A percentile compares a stretch with the other conserved stretches of the same genome.
Conservation (phyloP, 2,329 filamentous ascomycete genomes). For the Penicillium concentricum region DNA sequence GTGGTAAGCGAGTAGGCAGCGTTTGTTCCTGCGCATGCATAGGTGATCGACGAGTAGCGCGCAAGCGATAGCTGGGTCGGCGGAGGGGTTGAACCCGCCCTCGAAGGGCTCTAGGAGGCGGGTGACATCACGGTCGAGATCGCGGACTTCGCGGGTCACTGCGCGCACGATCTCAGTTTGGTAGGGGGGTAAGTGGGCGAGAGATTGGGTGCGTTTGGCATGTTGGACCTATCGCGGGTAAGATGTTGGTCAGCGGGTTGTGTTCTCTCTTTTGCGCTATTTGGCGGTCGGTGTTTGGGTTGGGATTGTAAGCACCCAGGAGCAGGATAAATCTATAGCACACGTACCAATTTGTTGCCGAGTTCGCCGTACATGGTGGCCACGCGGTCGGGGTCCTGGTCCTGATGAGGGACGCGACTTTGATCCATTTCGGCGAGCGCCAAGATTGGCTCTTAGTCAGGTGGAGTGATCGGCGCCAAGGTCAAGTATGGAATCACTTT, state of each 20-base stretch:
- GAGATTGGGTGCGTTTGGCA: conserved; percentile 88
- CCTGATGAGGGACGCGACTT: conserved; percentile 18
- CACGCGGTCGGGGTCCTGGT: conserved; percentile 22
- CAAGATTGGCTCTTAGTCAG: conserved; percentile 26
- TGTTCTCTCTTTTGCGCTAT: neutral
- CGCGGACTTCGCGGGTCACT: conserved; percentile 86
- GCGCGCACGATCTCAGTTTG: conserved; percentile 86
- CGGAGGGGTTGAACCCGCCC: conserved; percentile 78
- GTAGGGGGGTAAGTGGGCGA: conserved; percentile 84
- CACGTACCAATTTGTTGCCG: conserved; percentile 74
- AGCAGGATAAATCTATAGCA: neutral
- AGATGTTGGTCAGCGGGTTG: neutral
- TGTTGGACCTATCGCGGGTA: conserved; percentile 70
- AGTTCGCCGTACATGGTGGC: conserved; percentile 78
- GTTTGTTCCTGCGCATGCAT: conserved; percentile 93
- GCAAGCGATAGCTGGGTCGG: conserved; percentile 80
- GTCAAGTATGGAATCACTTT: conserved; percentile 1
- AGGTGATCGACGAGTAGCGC: conserved; percentile 90
- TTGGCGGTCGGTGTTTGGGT: neutral
- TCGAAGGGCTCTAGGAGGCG: conserved; percentile 78
- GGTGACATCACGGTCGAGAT: conserved; percentile 82
- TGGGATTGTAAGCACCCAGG: neutral
- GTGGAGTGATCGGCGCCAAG: conserved; percentile 15
- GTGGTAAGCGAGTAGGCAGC: conserved; percentile 92
- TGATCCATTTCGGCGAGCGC: conserved; percentile 22